Evolutionary conservation across 1,284 basidiomycete species (phyloP), one percentile per base, ranked within the genome.

Genomic region (Paramarasmius palmivorus): DNA sequence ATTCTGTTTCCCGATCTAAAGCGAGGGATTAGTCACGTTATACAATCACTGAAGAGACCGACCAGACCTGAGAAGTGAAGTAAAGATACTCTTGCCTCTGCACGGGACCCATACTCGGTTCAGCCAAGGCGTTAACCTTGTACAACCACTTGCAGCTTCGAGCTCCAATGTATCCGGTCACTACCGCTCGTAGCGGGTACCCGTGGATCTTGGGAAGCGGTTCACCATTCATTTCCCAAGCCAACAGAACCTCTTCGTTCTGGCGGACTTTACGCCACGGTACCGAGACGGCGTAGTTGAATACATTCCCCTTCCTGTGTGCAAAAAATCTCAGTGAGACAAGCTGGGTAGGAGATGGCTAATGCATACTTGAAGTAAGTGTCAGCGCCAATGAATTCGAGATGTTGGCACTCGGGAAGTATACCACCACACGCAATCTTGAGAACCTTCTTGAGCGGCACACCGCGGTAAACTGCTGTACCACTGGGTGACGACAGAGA

Each of bases 191-290:
- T 22, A 84, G 68, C 0, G 83, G 82, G 20, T 65, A 73, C n/a
- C 82, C 82, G 52, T 84, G 82, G 9, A 77, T 76, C 61, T 77
- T 77, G 7, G 79, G 76, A 17, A 85, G 70, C 1, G 76, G 75
- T 56, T 75, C 65, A 4, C 76, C 80, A 58, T 84, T 84, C 81
- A 83, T 82, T 66, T 82, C 78, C 74, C 77, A 82, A 0, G 81
- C 81, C 38, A 84, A 73, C 9, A 84, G 61, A 2, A 82, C 80
- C 57, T 82, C 79, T 53, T 82, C 77, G 19, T 22, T n/a, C 47
- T 65, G 63, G 12, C 73, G 70, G 22, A 81, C 78, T 58, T 82
- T 82, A 57, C 79, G 75, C 61, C 66, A 77, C 0, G 80, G 79
- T 1, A 78, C 77, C 7, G 79, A 82, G 15, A 82, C 79, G 6